Evolutionary conservation across 1,284 basidiomycete genomes (phyloP), one percentile per base, ranked within the genome.

Genomic region (Ustilago curta): DNA sequence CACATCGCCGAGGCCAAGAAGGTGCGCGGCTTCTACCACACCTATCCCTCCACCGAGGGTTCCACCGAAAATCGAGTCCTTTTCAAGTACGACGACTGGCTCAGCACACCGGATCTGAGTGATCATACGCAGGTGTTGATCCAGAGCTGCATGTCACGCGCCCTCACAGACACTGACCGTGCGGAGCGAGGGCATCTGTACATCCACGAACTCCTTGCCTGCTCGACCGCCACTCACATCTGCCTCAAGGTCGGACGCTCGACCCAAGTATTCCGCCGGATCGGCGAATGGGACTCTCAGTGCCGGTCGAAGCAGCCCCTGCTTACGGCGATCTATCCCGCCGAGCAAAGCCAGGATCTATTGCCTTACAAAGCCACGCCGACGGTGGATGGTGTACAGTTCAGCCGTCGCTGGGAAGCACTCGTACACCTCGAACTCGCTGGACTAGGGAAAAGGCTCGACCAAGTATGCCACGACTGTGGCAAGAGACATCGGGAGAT

Each of bases 211-310:
- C 67, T 81, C 8, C 50, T 59, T 7, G 74, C 69, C 12, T 63
- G 51, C 8, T 68, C 67, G 8, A 69, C 42, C 5, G 11, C 25
- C 0, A 56, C 54, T 3, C 69, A 72, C 29, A 9, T 70, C 0
- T 76, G 75, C 42, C 59, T 81, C 44, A 81, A 81, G 44, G 70
- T 81, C 3, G 79, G 79, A 0, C 55, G 79, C 0, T 59, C 77
- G 0, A 60, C 27, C 11, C 64, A 77, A n/a, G 70, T 73, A 0
- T 76, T 79, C 27, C 58, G 66, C 8, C 63, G 79, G 0, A 55
- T 78, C 25, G 59, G 55, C 3, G 51, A 81, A 48, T 81, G 79
- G 79, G 31, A 73, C 12, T 48, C 58, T 4, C 58, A 60, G 32
- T 81, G 79, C 56, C 62, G 64, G n/a, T 72, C 66, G 11, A 76